Percentiles rank a stretch among this genome's conserved stretches.
Evolutionary conservation across 1,284 basidiomycete species (phyloP).

Genomic region (Cystobasidiaceae sp.): DNA sequence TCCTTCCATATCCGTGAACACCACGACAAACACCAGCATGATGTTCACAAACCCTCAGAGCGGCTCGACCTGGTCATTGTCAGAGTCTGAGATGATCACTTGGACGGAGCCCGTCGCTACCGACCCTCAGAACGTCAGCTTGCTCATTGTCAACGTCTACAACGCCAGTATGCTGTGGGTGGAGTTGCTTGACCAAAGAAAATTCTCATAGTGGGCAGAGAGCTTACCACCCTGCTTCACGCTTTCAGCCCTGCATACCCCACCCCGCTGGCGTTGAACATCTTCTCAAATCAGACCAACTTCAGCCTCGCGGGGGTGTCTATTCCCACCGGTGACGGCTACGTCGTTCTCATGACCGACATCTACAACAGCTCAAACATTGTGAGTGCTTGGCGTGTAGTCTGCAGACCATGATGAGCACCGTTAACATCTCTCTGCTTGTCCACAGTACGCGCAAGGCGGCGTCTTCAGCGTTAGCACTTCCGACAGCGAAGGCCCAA

Average conservation of each 20-base stretch:
- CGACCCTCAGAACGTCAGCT: conserved; percentile 25
- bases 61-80: conserved; percentile 6
- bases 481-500: not conserved
- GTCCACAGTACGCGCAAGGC: conserved; percentile 16
- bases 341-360: conserved; percentile 22
- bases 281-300: not conserved
- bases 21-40: conserved; percentile 26
- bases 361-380: conserved; percentile 29
- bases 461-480: conserved; percentile 24
- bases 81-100: conserved; percentile 12
- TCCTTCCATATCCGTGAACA: too few relatives aligned
- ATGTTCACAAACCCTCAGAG: conserved; percentile 10
- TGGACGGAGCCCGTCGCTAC: conserved; percentile 11
- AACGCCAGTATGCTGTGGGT: conserved; percentile 10
- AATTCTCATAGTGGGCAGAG: not conserved
- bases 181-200: not conserved
- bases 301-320: conserved; percentile 14
- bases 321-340: conserved; percentile 13
- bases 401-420: too few relatives aligned
- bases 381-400: conserved; percentile 1
- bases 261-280: conserved; percentile 23
- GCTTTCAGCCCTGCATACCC: conserved; percentile 9
- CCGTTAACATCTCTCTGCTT: not conserved
- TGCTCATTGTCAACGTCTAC: conserved; percentile 18
- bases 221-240: not conserved